Evolutionary conservation across 345 rosid species (phyloP).

Genomic region (Durio zibethinus): DNA sequence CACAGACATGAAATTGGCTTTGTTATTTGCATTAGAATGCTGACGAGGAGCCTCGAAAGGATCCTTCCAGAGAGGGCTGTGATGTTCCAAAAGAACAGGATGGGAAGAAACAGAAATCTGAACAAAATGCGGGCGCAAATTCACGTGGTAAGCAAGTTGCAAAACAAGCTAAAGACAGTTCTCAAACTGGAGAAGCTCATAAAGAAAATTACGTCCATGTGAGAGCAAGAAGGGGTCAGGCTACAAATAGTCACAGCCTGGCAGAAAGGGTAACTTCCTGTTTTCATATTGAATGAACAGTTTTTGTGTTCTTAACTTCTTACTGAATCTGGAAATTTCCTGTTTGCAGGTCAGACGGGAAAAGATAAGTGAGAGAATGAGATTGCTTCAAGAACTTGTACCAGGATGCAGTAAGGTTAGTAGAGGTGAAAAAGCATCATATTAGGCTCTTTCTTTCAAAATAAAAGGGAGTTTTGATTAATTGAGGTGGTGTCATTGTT

Average conservation of each 20-base stretch:
- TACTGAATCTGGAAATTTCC: slow-evolving; percentile 17
- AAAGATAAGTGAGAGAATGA: slow-evolving; percentile 95
- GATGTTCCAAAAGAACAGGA: slow-evolving; percentile 41
- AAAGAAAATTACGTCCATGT: slow-evolving; percentile 85
- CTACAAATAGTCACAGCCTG: slow-evolving; percentile 95
- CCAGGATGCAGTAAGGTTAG: slow-evolving; percentile 96
- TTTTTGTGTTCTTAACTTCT: neutral
- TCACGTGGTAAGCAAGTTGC: slow-evolving; percentile 43
- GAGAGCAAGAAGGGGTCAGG: slow-evolving; percentile 95
- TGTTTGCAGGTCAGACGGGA: slow-evolving; percentile 83
- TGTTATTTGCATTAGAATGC: slow-evolving; percentile 37
- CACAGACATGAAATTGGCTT: neutral
- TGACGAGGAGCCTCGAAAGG: slow-evolving; percentile 47
- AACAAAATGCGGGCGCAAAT: slow-evolving; percentile 38
- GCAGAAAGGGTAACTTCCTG: slow-evolving; percentile 79
- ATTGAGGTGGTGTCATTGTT: slow-evolving; percentile 20
- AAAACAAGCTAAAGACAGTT: slow-evolving; percentile 58
- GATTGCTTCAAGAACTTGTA: slow-evolving; percentile 94
- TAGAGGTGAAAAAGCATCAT: neutral
- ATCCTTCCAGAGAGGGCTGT: slow-evolving; percentile 42
- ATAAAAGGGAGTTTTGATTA: slow-evolving; percentile 6
- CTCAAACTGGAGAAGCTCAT: slow-evolving; percentile 61
- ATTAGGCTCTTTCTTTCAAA: neutral
- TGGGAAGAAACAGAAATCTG: slow-evolving; percentile 61
- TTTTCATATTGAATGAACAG: neutral